These are phyloP conservation scores for Cyathus striatus DNA, from an alignment of 768 basidiomycete species.

Conservation along the genomic window DNA sequence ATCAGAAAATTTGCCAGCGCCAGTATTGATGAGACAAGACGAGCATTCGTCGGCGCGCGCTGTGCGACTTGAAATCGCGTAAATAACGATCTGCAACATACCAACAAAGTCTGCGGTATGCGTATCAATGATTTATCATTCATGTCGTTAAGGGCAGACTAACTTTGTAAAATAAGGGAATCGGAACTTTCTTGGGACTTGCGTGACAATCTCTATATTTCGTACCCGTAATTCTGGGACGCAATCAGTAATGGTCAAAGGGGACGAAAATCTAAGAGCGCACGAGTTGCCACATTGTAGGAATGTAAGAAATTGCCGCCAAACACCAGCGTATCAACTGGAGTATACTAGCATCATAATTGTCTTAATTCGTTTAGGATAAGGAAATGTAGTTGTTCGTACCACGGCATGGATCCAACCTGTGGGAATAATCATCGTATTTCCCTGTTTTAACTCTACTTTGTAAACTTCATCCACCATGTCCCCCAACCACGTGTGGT, in stretches of 20 bases:
- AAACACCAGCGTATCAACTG: conserved; percentile 88
- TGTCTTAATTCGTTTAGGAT: background rate
- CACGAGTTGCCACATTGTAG: conserved; percentile 82
- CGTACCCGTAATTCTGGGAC: conserved; percentile 76
- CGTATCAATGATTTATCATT: background rate
- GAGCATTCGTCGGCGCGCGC: conserved; percentile 27
- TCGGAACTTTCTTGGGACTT: conserved; percentile 88
- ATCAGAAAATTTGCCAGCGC: conserved; percentile 77
- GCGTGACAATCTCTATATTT: conserved; percentile 88
- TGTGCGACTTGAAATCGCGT: conserved; percentile 57
- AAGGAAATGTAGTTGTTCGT: conserved; percentile 19
- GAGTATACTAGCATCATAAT: conserved; percentile 68
- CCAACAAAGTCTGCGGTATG: conserved; percentile 74
- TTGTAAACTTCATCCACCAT: conserved; percentile 89
- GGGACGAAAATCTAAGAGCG: conserved; percentile 15
- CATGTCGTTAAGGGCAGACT: conserved; percentile 6
- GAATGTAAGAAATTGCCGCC: conserved; percentile 98
- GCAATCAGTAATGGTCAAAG: conserved; percentile 1
- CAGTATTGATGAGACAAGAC: conserved; percentile 68
- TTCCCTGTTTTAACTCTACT: conserved; percentile 69
- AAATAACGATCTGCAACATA: conserved; percentile 82
- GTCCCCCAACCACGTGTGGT: conserved; percentile 87
- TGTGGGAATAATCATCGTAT: conserved; percentile 92
- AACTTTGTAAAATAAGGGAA: conserved; percentile 81
- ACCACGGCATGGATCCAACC: conserved; percentile 99